Percentiles rank a stretch among this genome's conserved stretches.
Conservation (phyloP, 495 filamentous ascomycete genomes). For the Lasiosphaeria hispida region DNA sequence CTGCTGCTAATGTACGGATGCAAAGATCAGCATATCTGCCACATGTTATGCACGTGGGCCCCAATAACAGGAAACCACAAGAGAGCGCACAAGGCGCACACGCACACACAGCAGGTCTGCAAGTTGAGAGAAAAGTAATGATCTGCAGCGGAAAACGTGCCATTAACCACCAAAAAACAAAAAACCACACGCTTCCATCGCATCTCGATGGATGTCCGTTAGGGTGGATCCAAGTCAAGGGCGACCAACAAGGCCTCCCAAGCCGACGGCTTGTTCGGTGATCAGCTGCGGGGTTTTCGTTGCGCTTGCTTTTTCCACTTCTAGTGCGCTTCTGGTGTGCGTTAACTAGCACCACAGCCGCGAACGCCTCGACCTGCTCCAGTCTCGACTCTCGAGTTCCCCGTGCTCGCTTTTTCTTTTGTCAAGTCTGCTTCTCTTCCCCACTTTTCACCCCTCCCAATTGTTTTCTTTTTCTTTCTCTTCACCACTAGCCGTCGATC, state of each 20-base stretch:
- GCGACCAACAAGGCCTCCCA: too few species aligned
- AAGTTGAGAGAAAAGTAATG: background rate
- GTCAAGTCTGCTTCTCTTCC: background rate
- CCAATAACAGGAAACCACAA: conserved; percentile 7
- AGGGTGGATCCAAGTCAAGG: too few species aligned
- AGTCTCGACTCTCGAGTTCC: background rate
- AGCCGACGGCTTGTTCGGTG: background rate
- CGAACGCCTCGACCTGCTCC: background rate
- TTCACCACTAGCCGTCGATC: conserved; percentile 11
- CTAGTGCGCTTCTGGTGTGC: conserved; percentile 28
- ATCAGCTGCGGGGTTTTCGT: conserved; percentile 12
- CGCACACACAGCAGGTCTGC: background rate
- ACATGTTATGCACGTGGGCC: conserved; percentile 6
- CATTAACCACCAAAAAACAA: background rate
- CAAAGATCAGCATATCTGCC: background rate
- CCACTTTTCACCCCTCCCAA: background rate
- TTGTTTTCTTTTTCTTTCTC: background rate
- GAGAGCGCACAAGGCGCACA: background rate
- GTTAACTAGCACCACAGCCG: background rate
- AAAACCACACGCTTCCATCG: too few species aligned
- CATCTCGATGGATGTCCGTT: too few species aligned
- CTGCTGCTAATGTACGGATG: background rate
- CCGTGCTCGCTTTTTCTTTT: conserved; percentile 3
- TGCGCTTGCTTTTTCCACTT: conserved; percentile 14
- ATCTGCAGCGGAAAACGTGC: background rate